Evolutionary conservation across 768 basidiomycete species (phyloP).

Genomic region (Boletus eberwhitei): DNA sequence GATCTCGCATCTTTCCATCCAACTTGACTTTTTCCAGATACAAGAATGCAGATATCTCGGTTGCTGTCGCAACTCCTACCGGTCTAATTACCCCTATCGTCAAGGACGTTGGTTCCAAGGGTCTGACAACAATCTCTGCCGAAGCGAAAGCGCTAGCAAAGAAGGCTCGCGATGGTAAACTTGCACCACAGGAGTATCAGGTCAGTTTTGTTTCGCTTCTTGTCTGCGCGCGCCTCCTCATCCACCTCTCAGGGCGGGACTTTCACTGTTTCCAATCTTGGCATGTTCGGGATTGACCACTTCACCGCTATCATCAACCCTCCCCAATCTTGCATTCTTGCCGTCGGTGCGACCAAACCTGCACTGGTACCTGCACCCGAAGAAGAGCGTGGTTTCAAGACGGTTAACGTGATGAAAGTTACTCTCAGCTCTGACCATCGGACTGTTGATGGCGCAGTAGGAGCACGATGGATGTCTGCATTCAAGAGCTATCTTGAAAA

Average conservation of each 20-base stretch:
- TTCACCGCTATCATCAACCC: conserved; percentile 99
- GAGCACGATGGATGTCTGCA: conserved; percentile 86
- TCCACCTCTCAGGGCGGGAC: conserved; percentile 71
- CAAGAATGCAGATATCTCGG: conserved; percentile 94
- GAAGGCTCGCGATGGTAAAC: conserved; percentile 95
- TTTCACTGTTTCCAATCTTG: conserved; percentile 98
- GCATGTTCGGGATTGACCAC: conserved; percentile 93
- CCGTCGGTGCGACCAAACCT: conserved; percentile 85
- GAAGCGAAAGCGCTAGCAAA: conserved; percentile 91
- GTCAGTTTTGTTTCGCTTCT: conserved; percentile 34
- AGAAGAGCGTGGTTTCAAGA: conserved; percentile 94
- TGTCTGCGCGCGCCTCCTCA: not conserved
- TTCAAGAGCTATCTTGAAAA: conserved; percentile 98
- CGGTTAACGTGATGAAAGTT: conserved; percentile 88
- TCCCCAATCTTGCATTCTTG: conserved; percentile 97
- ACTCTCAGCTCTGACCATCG: conserved; percentile 95
- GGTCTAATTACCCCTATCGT: conserved; percentile 98
- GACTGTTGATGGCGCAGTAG: conserved; percentile 94
- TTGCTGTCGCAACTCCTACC: conserved; percentile 93
- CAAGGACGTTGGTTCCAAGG: conserved; percentile 89
- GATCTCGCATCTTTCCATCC: not conserved
- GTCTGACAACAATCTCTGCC: conserved; percentile 87
- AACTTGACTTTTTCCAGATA: conserved; percentile 49
- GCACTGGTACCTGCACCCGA: conserved; percentile 84
- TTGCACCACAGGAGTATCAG: conserved; percentile 95